These are phyloP conservation scores for Clarireedia monteithiana DNA, from an alignment of 2,329 filamentous ascomycete genomes.

Conservation along the genomic window DNA sequence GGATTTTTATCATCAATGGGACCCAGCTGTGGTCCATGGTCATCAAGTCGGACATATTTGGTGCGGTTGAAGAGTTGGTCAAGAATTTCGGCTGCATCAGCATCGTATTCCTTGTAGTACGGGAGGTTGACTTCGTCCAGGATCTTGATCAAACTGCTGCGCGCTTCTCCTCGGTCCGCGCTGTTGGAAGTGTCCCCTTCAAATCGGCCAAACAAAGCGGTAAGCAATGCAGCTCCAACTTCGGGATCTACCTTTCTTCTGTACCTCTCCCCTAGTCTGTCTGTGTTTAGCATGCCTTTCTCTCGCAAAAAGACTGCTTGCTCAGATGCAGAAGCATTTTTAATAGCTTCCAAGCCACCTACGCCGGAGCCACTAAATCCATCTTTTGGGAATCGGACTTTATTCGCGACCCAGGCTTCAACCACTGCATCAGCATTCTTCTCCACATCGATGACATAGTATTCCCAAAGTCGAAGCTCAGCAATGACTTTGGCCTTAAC, in stretches of 20 bases:
- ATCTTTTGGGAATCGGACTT: conserved; percentile 46
- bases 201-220: conserved; percentile 61
- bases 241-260: conserved; percentile 62
- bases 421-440: conserved; percentile 60
- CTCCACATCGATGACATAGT: conserved; percentile 77
- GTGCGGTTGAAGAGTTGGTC: conserved; percentile 90
- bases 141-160: conserved; percentile 51
- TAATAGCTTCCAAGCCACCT: conserved; percentile 44
- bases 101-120: conserved; percentile 88
- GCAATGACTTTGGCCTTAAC: conserved; percentile 75
- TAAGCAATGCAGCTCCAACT: conserved; percentile 61
- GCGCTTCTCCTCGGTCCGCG: conserved; percentile 43
- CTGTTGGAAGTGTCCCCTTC: conserved; percentile 41
- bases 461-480: conserved; percentile 82
- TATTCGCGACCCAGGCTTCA: conserved; percentile 61
- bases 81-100: conserved; percentile 72
- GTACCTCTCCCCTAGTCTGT: conserved; percentile 74
- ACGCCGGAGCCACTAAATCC: conserved; percentile 39
- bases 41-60: conserved; percentile 91
- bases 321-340: conserved; percentile 45
- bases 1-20: conserved; percentile 70
- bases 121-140: conserved; percentile 80
- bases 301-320: conserved; percentile 51
- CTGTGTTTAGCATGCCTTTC: conserved; percentile 61
- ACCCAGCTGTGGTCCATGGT: conserved; percentile 80